Conservation (phyloP, 176 grass and related monocot species). For the Neostapfia colusana region DNA sequence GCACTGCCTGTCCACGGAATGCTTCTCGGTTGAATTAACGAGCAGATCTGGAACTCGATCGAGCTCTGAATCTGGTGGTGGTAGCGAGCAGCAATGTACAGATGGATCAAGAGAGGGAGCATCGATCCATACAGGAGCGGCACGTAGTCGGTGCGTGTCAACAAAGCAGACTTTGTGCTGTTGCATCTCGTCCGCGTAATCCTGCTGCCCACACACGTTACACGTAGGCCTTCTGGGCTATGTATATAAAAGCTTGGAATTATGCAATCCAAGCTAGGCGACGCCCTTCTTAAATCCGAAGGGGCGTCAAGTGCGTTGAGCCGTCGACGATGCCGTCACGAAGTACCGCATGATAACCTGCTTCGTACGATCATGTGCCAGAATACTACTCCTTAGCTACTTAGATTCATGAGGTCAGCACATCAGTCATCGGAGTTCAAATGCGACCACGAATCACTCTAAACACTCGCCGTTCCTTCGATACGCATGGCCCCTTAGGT, state of each 20-base stretch:
- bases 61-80: background rate
- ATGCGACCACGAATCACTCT: constrained; percentile 15
- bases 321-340: background rate
- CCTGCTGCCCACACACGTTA: background rate
- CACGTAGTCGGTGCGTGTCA: background rate
- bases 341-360: background rate
- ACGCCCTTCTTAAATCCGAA: background rate
- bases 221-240: background rate
- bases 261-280: too few relatives aligned
- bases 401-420: background rate
- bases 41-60: background rate
- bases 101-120: background rate
- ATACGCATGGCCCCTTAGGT: background rate
- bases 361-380: constrained; percentile 3
- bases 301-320: background rate
- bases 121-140: background rate
- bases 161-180: background rate
- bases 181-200: background rate
- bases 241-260: background rate
- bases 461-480: background rate
- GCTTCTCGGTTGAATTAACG: background rate
- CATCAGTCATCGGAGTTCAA: background rate
- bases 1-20: background rate
- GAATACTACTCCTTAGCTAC: background rate
- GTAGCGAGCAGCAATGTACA: background rate